These are phyloP conservation scores for Angomonas deanei DNA, from an alignment of 208 protist genomes.

Conservation along the genomic window DNA sequence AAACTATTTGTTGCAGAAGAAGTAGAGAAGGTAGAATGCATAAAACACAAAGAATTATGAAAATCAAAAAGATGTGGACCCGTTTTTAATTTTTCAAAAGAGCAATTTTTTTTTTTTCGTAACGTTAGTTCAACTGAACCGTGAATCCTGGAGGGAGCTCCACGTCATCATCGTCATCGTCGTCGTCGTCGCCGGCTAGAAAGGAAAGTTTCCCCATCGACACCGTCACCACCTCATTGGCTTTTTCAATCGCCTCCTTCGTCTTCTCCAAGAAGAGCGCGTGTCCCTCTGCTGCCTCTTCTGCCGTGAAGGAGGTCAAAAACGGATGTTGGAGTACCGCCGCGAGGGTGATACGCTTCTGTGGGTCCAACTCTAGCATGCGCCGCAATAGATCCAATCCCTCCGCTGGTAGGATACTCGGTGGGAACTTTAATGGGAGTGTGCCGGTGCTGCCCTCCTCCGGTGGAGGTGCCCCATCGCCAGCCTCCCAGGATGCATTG, in stretches of 20 bases:
- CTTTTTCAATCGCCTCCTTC: constrained; percentile 12
- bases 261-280: constrained; percentile 48
- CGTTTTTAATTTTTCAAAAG: too few species aligned
- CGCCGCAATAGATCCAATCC: constrained; percentile 64
- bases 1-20: not conserved
- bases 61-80: constrained; percentile 1
- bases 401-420: constrained; percentile 32
- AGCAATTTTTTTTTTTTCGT: not conserved
- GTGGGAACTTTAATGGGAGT: constrained; percentile 57
- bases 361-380: constrained; percentile 53
- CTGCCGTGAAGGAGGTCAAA: constrained; percentile 16
- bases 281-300: constrained; percentile 29
- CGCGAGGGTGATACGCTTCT: constrained; percentile 43
- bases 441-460: constrained; percentile 21
- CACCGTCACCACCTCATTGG: constrained; percentile 10
- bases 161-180: constrained; percentile 20
- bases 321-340: constrained; percentile 72
- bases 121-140: not conserved
- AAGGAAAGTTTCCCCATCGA: constrained; percentile 12
- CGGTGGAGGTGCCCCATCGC: not conserved
- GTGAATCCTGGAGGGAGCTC: constrained; percentile 7
- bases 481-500: not conserved
- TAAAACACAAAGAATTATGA: constrained; percentile 4
- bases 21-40: not conserved
- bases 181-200: constrained; percentile 1